Conservation (phyloP, 2,329 filamentous ascomycete genomes). For the Talaromyces sp. region DNA sequence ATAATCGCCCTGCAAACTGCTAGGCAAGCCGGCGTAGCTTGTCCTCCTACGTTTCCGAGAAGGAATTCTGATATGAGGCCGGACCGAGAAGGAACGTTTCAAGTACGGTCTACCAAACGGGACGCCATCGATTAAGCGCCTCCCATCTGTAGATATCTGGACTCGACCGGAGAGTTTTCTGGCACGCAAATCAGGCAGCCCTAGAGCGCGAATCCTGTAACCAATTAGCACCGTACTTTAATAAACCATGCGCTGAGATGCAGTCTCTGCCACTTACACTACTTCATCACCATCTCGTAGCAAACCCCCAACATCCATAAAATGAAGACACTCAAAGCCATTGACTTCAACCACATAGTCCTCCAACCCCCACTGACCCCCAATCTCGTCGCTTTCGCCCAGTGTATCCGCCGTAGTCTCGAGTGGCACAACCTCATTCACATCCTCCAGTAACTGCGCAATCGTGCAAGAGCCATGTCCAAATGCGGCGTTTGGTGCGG, state of each 20-base stretch:
- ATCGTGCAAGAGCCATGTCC: conserved; percentile 60
- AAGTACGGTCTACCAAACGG: conserved; percentile 74
- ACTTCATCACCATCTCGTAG: conserved; percentile 82
- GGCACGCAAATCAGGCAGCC: conserved; percentile 67
- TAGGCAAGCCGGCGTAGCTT: conserved; percentile 23
- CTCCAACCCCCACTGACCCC: conserved; percentile 72
- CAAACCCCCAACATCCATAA: conserved; percentile 64
- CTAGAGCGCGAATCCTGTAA: conserved; percentile 69
- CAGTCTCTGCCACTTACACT: conserved; percentile 51
- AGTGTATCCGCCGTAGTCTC: conserved; percentile 53
- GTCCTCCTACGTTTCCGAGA: conserved; percentile 64
- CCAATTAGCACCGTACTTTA: neutral
- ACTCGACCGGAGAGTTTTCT: conserved; percentile 70
- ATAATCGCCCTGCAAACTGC: conserved; percentile 22
- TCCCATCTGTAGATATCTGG: conserved; percentile 75
- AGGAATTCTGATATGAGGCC: conserved; percentile 67
- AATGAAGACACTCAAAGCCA: conserved; percentile 87
- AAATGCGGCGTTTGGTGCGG: conserved; percentile 31
- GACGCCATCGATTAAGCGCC: conserved; percentile 78
- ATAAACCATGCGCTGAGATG: neutral
- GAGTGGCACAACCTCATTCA: conserved; percentile 77
- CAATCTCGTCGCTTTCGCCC: conserved; percentile 24
- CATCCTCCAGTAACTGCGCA: conserved; percentile 68
- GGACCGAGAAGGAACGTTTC: conserved; percentile 49
- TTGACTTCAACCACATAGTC: conserved; percentile 82